Evolutionary conservation across 1,139 yeast genomes (phyloP).

Genomic region (Arxiozyma heterogenica): DNA sequence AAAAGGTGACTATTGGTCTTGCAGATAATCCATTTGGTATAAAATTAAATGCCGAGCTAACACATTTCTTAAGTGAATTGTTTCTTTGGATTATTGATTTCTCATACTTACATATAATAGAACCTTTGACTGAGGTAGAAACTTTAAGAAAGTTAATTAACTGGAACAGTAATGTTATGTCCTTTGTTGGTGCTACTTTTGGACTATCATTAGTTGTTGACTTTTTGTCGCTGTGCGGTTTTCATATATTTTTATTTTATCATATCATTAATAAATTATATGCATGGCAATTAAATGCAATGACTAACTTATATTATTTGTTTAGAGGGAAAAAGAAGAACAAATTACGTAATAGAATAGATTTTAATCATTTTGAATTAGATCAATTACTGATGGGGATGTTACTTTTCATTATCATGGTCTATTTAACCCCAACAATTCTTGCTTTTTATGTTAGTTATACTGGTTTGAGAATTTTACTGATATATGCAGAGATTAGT

Average conservation of each 20-base stretch:
- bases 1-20: constrained; percentile 56
- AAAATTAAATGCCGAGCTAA: constrained; percentile 79
- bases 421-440: constrained; percentile 78
- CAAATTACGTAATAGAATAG: constrained; percentile 74
- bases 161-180: constrained; percentile 38
- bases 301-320: constrained; percentile 69
- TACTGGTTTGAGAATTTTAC: constrained; percentile 47
- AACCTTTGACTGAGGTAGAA: constrained; percentile 21
- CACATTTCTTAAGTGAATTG: constrained; percentile 77
- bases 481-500: constrained; percentile 42
- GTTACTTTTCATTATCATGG: constrained; percentile 67
- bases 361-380: constrained; percentile 69
- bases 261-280: constrained; percentile 71
- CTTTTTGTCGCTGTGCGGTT: constrained; percentile 48
- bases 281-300: constrained; percentile 59
- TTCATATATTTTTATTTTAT: constrained; percentile 72
- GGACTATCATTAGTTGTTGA: constrained; percentile 62
- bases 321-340: constrained; percentile 88
- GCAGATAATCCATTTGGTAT: constrained; percentile 92
- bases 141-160: constrained; percentile 30
- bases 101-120: constrained; percentile 40
- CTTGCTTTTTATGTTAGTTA: constrained; percentile 75
- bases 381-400: constrained; percentile 89
- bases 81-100: constrained; percentile 75
- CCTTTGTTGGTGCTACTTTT: constrained; percentile 56